Base-by-base conservation (phyloP, 495 filamentous ascomycete species). In the Lindgomyces ingoldianus region DNA sequence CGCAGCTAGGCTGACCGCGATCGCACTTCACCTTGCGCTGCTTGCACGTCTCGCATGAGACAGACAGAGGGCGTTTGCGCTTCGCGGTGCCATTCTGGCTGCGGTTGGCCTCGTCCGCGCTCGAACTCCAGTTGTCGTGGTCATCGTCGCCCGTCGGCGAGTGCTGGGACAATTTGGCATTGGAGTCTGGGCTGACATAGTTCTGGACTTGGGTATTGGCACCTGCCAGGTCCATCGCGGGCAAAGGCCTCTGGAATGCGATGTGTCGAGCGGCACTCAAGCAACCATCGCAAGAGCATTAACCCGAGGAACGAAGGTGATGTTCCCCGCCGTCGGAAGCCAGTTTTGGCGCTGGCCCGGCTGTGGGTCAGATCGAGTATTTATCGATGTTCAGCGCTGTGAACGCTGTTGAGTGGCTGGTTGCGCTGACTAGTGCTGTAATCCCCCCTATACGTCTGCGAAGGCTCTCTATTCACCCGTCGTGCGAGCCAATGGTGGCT, bases 11-110 rank as follows among this genome's bases (percentile, higher is more conserved):
- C 60, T 92, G 90, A 10, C 86, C 83, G 66, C 71, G 63, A 66
- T 69, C 41, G 74, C 80, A 60, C 65, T 73, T 75, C 68, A 88
- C 62, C 78, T 94, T 94, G 71, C 90, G 81, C 74, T 89, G 86
- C 74, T 93, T 94, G 78, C 90, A 93, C 41, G 89, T 78, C 72
- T 93, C 90, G 69, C 90, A 93, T 75, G 82, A 84, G 18, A 85
- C 84, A 57, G 81, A 83, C 59, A 84, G 79, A n/a, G 83, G 83
- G 47, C 74, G 66, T 58, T 74, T 73, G 44, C 83, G 74, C 69
- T 85, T 85, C 58, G 80, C 75, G 67, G 74, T 62, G 48, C 70
- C 71, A 39, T 77, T 75, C 18, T 75, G 64, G 44, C 70, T 71
- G 33, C 79, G 79, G 60, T 74, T 45, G 19, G 55, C 64, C 25